Conservation (phyloP, 495 filamentous ascomycete species). For the Aspergillus incahuasiensis region DNA sequence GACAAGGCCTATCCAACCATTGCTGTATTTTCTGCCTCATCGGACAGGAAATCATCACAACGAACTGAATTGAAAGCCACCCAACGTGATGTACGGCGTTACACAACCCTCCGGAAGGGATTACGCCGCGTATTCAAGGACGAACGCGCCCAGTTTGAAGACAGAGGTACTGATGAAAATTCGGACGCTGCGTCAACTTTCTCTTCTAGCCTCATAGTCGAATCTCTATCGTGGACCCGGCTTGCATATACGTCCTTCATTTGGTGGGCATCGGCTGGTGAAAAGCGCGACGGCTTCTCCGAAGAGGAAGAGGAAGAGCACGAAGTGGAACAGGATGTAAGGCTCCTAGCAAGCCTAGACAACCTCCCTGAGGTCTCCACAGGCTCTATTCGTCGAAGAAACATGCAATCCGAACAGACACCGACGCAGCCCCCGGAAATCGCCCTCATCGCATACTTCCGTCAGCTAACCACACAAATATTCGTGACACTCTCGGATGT, state of each 20-base stretch:
- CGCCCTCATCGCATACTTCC: slow-evolving; percentile 86
- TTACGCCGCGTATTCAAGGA: slow-evolving; percentile 50
- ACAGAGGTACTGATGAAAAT: slow-evolving; percentile 25
- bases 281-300: slow-evolving; percentile 56
- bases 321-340: slow-evolving; percentile 39
- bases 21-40: slow-evolving; percentile 24
- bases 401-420: slow-evolving; percentile 34
- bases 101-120: slow-evolving; percentile 62
- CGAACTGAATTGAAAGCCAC: slow-evolving; percentile 65
- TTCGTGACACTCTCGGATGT: slow-evolving; percentile 60
- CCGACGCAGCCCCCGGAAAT: slow-evolving; percentile 54
- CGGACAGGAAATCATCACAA: slow-evolving; percentile 27
- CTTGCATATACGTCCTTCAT: slow-evolving; percentile 89
- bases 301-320: slow-evolving; percentile 43
- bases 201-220: slow-evolving; percentile 53
- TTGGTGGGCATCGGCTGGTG: slow-evolving; percentile 97
- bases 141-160: slow-evolving; percentile 17
- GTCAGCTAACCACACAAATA: slow-evolving; percentile 70
- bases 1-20: slow-evolving; percentile 71
- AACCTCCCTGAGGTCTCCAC: slow-evolving; percentile 27
- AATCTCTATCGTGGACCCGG: slow-evolving; percentile 81
- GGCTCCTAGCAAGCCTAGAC: slow-evolving; percentile 40
- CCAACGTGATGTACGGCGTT: slow-evolving; percentile 82
- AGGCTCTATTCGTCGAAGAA: slow-evolving; percentile 38
- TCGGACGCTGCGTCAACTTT: slow-evolving; percentile 45